phyloP scores from a whole-genome alignment of 352 stramenopile species.

The Phytophthora cactorum region DNA sequence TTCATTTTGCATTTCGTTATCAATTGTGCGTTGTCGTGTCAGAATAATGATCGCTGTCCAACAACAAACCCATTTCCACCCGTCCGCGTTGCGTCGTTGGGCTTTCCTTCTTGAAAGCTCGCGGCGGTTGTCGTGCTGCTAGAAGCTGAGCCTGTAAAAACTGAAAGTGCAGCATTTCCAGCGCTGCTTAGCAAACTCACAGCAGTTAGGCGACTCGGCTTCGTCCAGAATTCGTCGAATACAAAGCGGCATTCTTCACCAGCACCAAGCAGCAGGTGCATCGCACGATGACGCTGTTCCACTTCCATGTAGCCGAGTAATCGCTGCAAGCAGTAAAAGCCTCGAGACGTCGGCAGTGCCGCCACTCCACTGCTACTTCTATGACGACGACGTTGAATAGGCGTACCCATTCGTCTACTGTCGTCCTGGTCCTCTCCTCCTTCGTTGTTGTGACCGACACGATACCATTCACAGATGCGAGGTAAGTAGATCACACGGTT shows the following conservation, averaged over 20 bases:
- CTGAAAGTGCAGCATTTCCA: constrained; percentile 21
- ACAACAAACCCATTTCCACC: too few relatives aligned
- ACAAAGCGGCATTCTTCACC: constrained; percentile 63
- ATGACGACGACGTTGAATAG: constrained; percentile 15
- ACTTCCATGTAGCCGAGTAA: constrained; percentile 66
- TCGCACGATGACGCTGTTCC: constrained; percentile 54
- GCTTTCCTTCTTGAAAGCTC: neutral
- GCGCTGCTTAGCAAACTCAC: constrained; percentile 27
- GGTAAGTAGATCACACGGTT: constrained; percentile 61
- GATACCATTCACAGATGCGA: constrained; percentile 69
- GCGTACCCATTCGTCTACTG: constrained; percentile 22
- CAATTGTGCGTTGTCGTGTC: neutral
- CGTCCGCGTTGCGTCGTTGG: neutral
- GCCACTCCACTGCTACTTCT: constrained; percentile 26
- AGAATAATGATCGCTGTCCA: constrained; percentile 9
- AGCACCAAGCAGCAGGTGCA: constrained; percentile 64
- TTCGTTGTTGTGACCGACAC: constrained; percentile 31
- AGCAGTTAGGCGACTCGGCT: constrained; percentile 24
- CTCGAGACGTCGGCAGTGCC: constrained; percentile 43
- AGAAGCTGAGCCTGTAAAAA: constrained; percentile 11
- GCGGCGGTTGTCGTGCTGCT: neutral
- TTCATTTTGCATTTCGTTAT: neutral
- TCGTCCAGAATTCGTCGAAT: constrained; percentile 72
- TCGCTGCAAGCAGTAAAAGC: constrained; percentile 73
- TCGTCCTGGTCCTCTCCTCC: constrained; percentile 23